Evolutionary conservation across 306 rosid genomes (phyloP).

Genomic region (Sicyos edulis): DNA sequence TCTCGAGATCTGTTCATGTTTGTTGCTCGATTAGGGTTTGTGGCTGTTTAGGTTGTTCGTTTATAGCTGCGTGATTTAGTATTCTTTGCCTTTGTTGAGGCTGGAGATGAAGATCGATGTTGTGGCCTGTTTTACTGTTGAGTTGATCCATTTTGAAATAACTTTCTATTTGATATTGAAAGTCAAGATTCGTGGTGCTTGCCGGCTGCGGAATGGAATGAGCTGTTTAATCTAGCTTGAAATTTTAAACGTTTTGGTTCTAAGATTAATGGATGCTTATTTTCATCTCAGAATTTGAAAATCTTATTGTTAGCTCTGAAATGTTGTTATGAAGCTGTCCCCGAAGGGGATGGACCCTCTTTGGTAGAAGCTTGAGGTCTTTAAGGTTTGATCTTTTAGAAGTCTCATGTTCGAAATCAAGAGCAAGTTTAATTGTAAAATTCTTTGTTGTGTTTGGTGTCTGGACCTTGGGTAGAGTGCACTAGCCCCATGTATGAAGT

Average conservation of each 20-base stretch:
- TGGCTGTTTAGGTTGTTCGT: not conserved
- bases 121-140: not conserved
- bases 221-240: not conserved
- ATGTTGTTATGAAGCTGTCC: no score
- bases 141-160: not conserved
- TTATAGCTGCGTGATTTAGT: no score
- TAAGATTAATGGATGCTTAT: not conserved
- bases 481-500: no score
- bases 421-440: not conserved
- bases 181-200: not conserved
- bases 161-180: not conserved
- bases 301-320: not conserved
- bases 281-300: not conserved
- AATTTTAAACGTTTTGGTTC: not conserved
- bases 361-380: not conserved
- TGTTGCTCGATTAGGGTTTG: slow-evolving; percentile 16
- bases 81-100: not conserved
- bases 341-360: no score
- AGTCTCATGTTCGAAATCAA: no score
- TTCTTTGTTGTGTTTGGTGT: not conserved
- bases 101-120: not conserved
- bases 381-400: no score
- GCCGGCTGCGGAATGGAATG: not conserved
- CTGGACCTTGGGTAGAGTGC: no score
- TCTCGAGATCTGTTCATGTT: not conserved